A percentile compares a stretch with the other conserved stretches of the same genome.
Evolutionary conservation across 2,329 filamentous ascomycete species (phyloP).

Genomic region (Colletotrichum limetticola): DNA sequence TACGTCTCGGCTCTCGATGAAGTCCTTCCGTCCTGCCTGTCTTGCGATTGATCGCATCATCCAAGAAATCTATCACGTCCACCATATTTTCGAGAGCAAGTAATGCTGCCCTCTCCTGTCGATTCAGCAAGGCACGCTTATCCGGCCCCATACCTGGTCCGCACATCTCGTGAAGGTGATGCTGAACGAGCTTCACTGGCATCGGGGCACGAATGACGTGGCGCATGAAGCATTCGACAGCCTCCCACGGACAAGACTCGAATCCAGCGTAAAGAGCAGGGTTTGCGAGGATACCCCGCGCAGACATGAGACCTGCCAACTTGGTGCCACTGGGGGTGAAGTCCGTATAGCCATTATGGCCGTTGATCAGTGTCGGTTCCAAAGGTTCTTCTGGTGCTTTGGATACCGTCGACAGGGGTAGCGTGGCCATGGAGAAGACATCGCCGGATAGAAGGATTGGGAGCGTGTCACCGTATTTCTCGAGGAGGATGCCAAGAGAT

Average conservation of each 20-base stretch:
- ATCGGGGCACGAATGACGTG: conserved; percentile 67
- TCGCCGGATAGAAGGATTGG: conserved; percentile 77
- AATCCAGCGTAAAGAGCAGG: conserved; percentile 72
- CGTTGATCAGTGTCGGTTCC: neutral
- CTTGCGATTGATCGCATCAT: conserved; percentile 55
- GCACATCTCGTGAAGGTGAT: conserved; percentile 76
- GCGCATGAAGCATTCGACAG: conserved; percentile 71
- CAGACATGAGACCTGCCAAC: conserved; percentile 75
- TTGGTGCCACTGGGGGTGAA: conserved; percentile 55
- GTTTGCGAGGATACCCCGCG: conserved; percentile 74
- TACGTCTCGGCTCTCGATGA: conserved; percentile 14
- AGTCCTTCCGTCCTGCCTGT: conserved; percentile 31
- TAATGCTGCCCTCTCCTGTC: conserved; percentile 64
- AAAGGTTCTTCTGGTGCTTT: conserved; percentile 4
- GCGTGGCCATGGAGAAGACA: conserved; percentile 66
- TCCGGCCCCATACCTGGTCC: conserved; percentile 65
- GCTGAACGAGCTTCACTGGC: conserved; percentile 71
- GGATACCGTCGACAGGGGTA: conserved; percentile 53
- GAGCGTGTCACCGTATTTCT: conserved; percentile 62
- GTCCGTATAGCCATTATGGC: conserved; percentile 13
- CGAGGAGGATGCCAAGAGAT: conserved; percentile 66
- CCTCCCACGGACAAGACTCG: conserved; percentile 68
- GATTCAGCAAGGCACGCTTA: conserved; percentile 64
- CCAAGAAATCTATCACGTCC: conserved; percentile 70
- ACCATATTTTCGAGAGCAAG: conserved; percentile 62